Conservation (phyloP, 805 yeast species). For the Candida methanosorbosa region DNA sequence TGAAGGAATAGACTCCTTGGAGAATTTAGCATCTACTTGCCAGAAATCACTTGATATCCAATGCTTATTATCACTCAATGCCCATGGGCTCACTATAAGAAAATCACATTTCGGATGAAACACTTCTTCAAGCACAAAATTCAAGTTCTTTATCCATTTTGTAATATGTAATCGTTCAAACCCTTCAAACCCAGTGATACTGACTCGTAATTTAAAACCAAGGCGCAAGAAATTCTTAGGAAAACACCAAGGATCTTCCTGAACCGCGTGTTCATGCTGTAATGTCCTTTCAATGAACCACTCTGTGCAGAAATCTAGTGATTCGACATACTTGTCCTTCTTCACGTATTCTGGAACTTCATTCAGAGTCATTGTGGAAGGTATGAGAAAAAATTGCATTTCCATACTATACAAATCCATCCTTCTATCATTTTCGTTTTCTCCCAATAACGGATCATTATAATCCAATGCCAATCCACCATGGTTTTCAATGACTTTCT, state of each 20-base stretch:
- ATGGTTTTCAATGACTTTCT: slow-evolving; percentile 7
- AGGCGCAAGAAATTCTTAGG: slow-evolving; percentile 18
- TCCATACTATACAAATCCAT: background rate
- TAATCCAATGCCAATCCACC: slow-evolving; percentile 14
- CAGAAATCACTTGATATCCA: too few relatives aligned
- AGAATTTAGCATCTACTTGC: too few relatives aligned
- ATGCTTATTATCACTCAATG: too few relatives aligned
- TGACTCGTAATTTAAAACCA: slow-evolving; percentile 23
- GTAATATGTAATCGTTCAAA: slow-evolving; percentile 26
- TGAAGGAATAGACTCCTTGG: too few relatives aligned
- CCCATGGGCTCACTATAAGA: slow-evolving; percentile 45
- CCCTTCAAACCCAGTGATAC: slow-evolving; percentile 21
- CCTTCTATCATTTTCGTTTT: slow-evolving; percentile 7
- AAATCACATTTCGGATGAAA: slow-evolving; percentile 46
- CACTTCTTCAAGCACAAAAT: slow-evolving; percentile 40
- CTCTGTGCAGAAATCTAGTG: slow-evolving; percentile 21
- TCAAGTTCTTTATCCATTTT: slow-evolving; percentile 48
- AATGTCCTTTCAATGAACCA: slow-evolving; percentile 25
- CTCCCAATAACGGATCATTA: slow-evolving; percentile 26
- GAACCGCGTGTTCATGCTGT: slow-evolving; percentile 10
- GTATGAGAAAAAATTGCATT: slow-evolving; percentile 13
- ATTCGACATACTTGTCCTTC: slow-evolving; percentile 16
- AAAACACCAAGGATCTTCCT: slow-evolving; percentile 21
- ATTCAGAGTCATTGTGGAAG: slow-evolving; percentile 11
- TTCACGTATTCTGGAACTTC: slow-evolving; percentile 10